Evolutionary conservation across 2,329 filamentous ascomycete genomes (phyloP), one percentile per base, ranked within the genome.

Genomic region (Ascomycota sp.): DNA sequence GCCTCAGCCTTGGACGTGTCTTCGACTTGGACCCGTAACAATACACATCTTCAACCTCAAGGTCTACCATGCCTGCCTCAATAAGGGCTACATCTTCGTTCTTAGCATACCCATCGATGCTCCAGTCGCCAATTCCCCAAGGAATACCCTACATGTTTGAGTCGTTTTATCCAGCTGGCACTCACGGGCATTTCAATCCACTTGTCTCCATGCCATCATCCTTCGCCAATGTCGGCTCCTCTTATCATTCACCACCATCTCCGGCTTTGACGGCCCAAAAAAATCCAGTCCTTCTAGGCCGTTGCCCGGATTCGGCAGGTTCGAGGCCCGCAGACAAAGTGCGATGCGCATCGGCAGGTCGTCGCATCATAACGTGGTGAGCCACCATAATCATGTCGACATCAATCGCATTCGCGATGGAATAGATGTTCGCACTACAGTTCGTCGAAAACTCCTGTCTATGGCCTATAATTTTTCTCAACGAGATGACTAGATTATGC

Each of bases 401-500:
- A 57, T 69, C 28, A 53, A 56, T 32, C 59, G 62, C n/a, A 74
- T 75, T 39, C 56, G 59, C 12, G 60, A 69, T 11, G 77, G 77
- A 8, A 65, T 67, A 27, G 77, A 83, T 45, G 75, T 82, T 34
- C 68, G 77, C 30, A 82, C 77, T 7, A 83, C 76, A 1, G 76
- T 79, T 56, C 51, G 65, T 53, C 19, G 15, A 17, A 17, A 17
- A 17, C 12, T 2, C 31, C 20, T 15, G 8, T 10, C 17, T n/a
- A 3, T 3, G 6, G 11, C 3, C n/a, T 6, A 27, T 19, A 1
- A 12, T 10, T 17, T 4, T 13, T n/a, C 7, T 30, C 34, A 42
- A 30, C 45, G 32, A 5, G 11, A 5, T 8, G 15, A 17, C 7
- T 34, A 82, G 75, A 80, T 95, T 38, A 94, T 95, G 86, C 54